Evolutionary conservation across 352 stramenopile genomes (phyloP).

Genomic region (Globisporangium emineosum): DNA sequence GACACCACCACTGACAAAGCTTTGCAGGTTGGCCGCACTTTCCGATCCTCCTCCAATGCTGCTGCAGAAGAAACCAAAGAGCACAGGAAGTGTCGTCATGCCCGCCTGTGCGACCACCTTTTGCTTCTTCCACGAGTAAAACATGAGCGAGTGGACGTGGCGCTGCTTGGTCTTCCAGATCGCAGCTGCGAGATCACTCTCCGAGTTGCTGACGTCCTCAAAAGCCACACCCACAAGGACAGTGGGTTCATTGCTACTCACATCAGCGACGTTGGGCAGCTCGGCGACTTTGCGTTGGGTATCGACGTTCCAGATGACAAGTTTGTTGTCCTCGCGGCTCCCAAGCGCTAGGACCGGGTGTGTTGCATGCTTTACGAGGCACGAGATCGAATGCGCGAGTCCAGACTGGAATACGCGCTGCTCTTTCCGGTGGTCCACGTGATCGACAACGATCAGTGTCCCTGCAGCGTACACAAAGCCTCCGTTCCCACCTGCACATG

Average conservation of each 20-base stretch:
- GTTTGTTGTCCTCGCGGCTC: conserved; percentile 29
- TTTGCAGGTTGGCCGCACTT: background rate
- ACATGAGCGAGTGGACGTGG: conserved; percentile 41
- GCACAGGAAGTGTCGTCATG: conserved; percentile 53
- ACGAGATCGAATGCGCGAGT: conserved; percentile 41
- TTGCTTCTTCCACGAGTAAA: conserved; percentile 45
- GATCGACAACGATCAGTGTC: conserved; percentile 37
- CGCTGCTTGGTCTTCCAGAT: conserved; percentile 39
- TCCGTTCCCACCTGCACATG: conserved; percentile 23
- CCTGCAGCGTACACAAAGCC: conserved; percentile 44
- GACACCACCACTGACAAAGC: conserved; percentile 66
- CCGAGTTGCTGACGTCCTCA: conserved; percentile 16
- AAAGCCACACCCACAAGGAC: conserved; percentile 30
- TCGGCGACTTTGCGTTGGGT: conserved; percentile 29
- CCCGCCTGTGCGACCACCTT: conserved; percentile 24
- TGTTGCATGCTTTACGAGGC: conserved; percentile 46
- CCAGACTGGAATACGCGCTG: conserved; percentile 39
- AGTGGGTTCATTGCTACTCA: conserved; percentile 1
- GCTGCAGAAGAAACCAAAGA: conserved; percentile 52
- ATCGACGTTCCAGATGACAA: conserved; percentile 32
- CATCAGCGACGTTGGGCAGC: conserved; percentile 18
- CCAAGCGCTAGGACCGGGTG: conserved; percentile 39
- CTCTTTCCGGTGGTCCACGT: conserved; percentile 30
- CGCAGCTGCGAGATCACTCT: conserved; percentile 44
- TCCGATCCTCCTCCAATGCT: background rate